Base-by-base conservation (phyloP, 495 filamentous ascomycete genomes). In the Rhizodiscina lignyota region DNA sequence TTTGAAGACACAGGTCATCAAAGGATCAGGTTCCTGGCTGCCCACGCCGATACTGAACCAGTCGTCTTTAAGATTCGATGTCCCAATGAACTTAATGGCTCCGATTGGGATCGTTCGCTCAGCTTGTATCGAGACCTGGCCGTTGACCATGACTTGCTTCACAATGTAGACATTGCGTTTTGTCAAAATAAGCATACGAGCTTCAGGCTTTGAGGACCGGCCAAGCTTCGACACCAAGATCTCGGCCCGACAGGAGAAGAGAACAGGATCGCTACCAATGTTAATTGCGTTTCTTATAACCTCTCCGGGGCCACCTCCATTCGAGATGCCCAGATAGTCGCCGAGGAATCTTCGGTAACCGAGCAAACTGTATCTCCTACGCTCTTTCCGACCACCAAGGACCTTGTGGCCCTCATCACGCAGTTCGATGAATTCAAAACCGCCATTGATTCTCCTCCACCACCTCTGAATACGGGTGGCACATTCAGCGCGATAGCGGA, bases 21-120 rank as follows among this genome's bases (percentile, higher is more conserved):
- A 64, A 4, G 87, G 84, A 57, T 99, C 91, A 0, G 91, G 66
- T 50, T 94, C 89, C 49, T 93, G 81, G 11, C 82, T 86, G 22
- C 86, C 86, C 28, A 91, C 67, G 3, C 87, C 79, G 32, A 99
- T 54, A 0, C 86, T 81, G 51, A 96, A 93, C 91, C 91, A 99
- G 57, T 96, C 91, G 44, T 99, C 91, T 42, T 78, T 81, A 35
- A 79, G 56, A 21, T 66, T 82, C 2, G 85, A 89, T 6, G 72
- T 61, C 46, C 82, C 69, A 42, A 94, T 65, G 44, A 74, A 81
- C 52, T 86, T 91, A 56, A 99, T 83, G 16, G 83, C 72, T 15
- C 84, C 83, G 18, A 96, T 44, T 0, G 84, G 72, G 30, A 94
- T 71, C 5, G 76, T 77, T 26, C 79, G 69, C 54, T 99, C 91